A percentile compares a stretch with the other conserved stretches of the same genome.
phyloP scores from a whole-genome alignment of 2,329 filamentous ascomycete genomes.

The Volutella citrinella region DNA sequence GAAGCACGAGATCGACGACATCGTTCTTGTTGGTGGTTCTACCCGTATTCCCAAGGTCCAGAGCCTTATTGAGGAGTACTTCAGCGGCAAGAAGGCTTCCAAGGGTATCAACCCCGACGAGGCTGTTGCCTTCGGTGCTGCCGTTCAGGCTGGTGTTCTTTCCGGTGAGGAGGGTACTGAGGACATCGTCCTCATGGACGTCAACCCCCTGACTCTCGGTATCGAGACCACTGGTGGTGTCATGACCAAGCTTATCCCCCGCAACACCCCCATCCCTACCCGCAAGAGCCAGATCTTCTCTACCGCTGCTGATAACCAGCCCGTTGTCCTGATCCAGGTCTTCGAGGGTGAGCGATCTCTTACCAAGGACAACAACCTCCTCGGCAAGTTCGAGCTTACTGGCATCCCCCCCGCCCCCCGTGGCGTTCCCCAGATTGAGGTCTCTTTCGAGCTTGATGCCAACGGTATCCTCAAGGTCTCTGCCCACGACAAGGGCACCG shows the following conservation, averaged over 20 bases:
- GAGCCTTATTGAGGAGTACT: slow-evolving; percentile 91
- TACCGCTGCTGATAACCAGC: slow-evolving; percentile 94
- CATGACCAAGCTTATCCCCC: slow-evolving; percentile 95
- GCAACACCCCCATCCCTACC: slow-evolving; percentile 91
- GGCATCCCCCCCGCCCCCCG: slow-evolving; percentile 92
- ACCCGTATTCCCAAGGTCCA: slow-evolving; percentile 99
- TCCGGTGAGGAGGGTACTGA: slow-evolving; percentile 79
- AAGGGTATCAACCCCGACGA: slow-evolving; percentile 99
- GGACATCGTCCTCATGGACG: slow-evolving; percentile 91
- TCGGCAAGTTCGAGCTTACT: slow-evolving; percentile 98
- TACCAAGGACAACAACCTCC: slow-evolving; percentile 95
- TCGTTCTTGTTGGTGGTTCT: slow-evolving; percentile 96
- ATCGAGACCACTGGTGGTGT: slow-evolving; percentile 97
- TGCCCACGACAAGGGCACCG: slow-evolving; percentile 95
- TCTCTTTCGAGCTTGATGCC: slow-evolving; percentile 95
- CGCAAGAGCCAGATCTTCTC: slow-evolving; percentile 99
- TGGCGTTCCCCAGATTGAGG: slow-evolving; percentile 97
- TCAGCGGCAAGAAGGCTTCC: slow-evolving; percentile 91
- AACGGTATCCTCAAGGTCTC: slow-evolving; percentile 98
- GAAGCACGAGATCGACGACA: slow-evolving; percentile 93
- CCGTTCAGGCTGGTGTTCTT: slow-evolving; percentile 94
- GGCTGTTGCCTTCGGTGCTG: slow-evolving; percentile 96
- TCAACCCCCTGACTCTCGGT: slow-evolving; percentile 93
- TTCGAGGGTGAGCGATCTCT: slow-evolving; percentile 90
- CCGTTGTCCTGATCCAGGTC: slow-evolving; percentile 91